Percentiles rank a stretch among this genome's conserved stretches.
Conservation (phyloP, 164 flowering plant genomes). For the Berberis thunbergii region DNA sequence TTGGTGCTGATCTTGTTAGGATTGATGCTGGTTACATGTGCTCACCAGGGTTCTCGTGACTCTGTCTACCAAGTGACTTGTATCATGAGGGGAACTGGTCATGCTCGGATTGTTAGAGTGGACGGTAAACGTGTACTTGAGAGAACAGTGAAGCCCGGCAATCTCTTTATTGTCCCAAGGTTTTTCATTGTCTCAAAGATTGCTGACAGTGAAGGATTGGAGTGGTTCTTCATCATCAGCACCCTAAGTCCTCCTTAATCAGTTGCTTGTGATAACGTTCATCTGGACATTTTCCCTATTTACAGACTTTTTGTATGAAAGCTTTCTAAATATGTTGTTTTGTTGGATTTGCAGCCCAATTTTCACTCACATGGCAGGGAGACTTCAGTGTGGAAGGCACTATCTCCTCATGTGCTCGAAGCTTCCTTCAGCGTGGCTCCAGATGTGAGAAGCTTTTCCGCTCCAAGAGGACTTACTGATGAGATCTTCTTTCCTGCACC, state of each 20-base stretch:
- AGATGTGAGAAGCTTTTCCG: background rate
- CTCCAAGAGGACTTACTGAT: background rate
- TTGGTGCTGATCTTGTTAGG: constrained; percentile 86
- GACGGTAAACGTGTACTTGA: constrained; percentile 60
- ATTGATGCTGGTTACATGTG: constrained; percentile 68
- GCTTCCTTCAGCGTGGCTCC: background rate
- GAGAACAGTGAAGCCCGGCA: constrained; percentile 51
- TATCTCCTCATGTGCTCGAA: constrained; percentile 50
- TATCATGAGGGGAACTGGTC: constrained; percentile 68
- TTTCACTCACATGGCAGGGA: constrained; percentile 69
- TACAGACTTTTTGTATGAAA: background rate
- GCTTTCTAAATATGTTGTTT: background rate
- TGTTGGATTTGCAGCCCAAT: constrained; percentile 41
- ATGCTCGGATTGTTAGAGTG: constrained; percentile 65
- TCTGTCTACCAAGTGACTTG: constrained; percentile 84
- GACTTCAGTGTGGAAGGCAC: constrained; percentile 58
- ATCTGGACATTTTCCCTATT: background rate
- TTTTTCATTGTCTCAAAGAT: constrained; percentile 75
- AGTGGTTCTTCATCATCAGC: constrained; percentile 76
- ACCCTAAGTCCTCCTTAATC: constrained; percentile 51
- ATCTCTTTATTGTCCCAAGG: constrained; percentile 70
- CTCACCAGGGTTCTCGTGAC: constrained; percentile 91
- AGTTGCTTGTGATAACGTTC: background rate
- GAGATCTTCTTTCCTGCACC: background rate
- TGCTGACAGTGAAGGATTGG: constrained; percentile 48